Evolutionary conservation across 1,284 basidiomycete genomes (phyloP).

Genomic region (Heterobasidion occidentale): DNA sequence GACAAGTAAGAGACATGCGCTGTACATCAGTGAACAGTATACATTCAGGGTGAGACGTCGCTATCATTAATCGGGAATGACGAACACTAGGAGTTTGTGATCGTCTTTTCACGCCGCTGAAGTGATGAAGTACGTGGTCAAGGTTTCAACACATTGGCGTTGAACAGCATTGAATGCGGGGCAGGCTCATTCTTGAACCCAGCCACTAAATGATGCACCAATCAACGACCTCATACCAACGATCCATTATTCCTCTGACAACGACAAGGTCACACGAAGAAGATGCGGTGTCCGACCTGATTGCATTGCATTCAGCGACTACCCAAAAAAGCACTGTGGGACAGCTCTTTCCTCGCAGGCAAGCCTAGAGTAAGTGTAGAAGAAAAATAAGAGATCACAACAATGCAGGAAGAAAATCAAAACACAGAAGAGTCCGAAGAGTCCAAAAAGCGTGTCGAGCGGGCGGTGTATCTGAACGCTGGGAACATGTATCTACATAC

Average conservation of each 20-base stretch:
- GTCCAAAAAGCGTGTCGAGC: constrained; percentile 2
- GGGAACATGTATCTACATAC: constrained; percentile 1
- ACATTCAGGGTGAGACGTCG: too few relatives aligned
- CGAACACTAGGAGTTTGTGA: too few relatives aligned
- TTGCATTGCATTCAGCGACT: constrained; percentile 9
- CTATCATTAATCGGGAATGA: too few relatives aligned
- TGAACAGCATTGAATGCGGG: too few relatives aligned
- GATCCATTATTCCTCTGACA: neutral
- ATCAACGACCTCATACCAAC: too few relatives aligned
- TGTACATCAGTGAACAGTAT: too few relatives aligned
- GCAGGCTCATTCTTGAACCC: too few relatives aligned
- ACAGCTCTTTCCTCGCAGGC: constrained; percentile 27
- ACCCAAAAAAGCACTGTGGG: constrained; percentile 14
- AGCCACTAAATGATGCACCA: too few relatives aligned
- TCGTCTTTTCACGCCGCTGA: too few relatives aligned
- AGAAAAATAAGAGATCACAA: constrained; percentile 11
- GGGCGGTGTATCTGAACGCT: neutral
- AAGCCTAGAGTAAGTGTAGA: constrained; percentile 18
- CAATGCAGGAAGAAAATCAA: constrained; percentile 9
- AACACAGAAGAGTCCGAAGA: constrained; percentile 6
- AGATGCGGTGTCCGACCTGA: constrained; percentile 11
- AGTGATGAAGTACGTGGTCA: too few relatives aligned
- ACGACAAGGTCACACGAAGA: constrained; percentile 4
- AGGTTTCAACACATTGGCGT: too few relatives aligned
- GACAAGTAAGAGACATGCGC: too few relatives aligned